A percentile compares a stretch with the other conserved stretches of the same genome.
These are phyloP conservation scores for Raphanus hybrid DNA, from an alignment of 441 rosid species.

Conservation along the genomic window DNA sequence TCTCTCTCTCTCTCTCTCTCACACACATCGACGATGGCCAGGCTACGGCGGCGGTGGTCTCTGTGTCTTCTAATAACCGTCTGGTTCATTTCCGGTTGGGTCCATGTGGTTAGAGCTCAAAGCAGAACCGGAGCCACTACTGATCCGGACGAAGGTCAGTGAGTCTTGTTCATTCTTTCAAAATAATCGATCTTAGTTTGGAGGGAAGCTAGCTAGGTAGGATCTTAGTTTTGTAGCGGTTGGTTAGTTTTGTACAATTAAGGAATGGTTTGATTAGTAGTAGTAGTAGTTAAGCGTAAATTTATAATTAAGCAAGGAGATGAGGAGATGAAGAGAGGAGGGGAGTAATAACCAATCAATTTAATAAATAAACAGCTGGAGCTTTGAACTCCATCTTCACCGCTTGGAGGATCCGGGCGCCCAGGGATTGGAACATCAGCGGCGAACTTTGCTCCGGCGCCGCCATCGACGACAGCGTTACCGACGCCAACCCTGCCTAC, in stretches of 20 bases:
- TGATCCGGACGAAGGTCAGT: slow-evolving; percentile 44
- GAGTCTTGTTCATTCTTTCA: not conserved
- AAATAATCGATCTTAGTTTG: not conserved
- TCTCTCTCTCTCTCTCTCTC: not conserved
- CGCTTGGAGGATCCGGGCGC: slow-evolving; percentile 48
- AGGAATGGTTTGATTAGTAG: not conserved
- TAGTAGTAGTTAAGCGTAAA: not conserved
- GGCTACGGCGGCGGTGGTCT: not conserved
- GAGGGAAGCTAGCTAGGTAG: too few relatives aligned
- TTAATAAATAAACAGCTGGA: slow-evolving; percentile 39
- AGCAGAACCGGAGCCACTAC: slow-evolving; percentile 38
- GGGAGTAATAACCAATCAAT: not conserved
- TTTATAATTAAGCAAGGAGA: not conserved
- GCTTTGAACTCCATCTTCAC: slow-evolving; percentile 56
- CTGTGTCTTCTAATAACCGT: not conserved
- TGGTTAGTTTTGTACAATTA: not conserved
- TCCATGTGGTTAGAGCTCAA: slow-evolving; percentile 39
- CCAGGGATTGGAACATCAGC: slow-evolving; percentile 53
- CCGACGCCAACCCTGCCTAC: slow-evolving; percentile 18
- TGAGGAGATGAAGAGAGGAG: not conserved
- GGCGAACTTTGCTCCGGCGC: slow-evolving; percentile 63
- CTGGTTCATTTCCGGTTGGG: slow-evolving; percentile 1
- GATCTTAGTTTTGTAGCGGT: not conserved
- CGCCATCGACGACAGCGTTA: slow-evolving; percentile 46
- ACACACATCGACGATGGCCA: not conserved